Evolutionary conservation across 768 basidiomycete genomes (phyloP).

Genomic region (Boletus bicolor): DNA sequence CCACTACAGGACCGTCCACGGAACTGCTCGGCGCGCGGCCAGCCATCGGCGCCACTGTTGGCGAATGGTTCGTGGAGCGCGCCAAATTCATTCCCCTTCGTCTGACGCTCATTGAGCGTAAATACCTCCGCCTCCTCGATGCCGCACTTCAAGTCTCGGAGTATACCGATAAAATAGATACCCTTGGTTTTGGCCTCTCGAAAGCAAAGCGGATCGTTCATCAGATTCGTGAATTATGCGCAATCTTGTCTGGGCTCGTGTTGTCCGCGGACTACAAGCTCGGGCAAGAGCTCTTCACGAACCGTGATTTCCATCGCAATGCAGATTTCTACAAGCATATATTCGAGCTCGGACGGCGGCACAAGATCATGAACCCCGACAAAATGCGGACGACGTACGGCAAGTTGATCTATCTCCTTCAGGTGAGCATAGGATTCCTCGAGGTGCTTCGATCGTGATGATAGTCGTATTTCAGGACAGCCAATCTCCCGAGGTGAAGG

Average conservation of each 20-base stretch:
- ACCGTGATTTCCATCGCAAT: constrained; percentile 78
- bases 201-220: constrained; percentile 87
- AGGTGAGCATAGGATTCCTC: constrained; percentile 42
- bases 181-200: constrained; percentile 68
- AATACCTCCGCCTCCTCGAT: constrained; percentile 80
- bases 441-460: neutral
- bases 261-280: constrained; percentile 83
- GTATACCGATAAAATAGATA: constrained; percentile 90
- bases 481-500: constrained; percentile 77
- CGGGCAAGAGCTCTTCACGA: constrained; percentile 82
- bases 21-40: constrained; percentile 57
- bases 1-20: constrained; percentile 12
- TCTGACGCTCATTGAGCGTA: constrained; percentile 70
- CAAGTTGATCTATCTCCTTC: constrained; percentile 78
- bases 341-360: constrained; percentile 79
- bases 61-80: constrained; percentile 84
- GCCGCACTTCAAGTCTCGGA: constrained; percentile 83
- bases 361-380: constrained; percentile 92
- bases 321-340: constrained; percentile 75
- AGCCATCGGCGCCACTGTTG: constrained; percentile 55
- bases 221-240: constrained; percentile 83
- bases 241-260: constrained; percentile 81
- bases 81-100: constrained; percentile 80
- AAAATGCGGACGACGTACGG: constrained; percentile 90
- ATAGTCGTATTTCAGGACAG: constrained; percentile 56